phyloP scores from a whole-genome alignment of 164 flowering plant genomes.

The Vitis rupestris region DNA sequence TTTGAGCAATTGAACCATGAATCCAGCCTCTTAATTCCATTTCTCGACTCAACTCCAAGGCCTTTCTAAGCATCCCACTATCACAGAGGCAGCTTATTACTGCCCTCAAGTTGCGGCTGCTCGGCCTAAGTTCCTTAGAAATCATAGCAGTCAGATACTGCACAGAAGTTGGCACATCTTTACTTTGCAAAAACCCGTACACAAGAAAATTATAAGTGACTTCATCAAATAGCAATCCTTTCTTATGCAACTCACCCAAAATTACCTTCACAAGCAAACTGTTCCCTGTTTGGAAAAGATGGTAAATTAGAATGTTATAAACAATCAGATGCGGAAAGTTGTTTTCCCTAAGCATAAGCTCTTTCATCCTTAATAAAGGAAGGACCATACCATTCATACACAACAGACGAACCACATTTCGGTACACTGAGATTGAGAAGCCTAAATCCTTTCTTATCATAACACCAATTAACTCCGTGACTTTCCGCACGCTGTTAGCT shows the following conservation, averaged over 20 bases:
- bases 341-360: conserved; percentile 37
- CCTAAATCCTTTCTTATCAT: conserved; percentile 48
- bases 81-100: conserved; percentile 39
- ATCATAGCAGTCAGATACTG: conserved; percentile 57
- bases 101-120: conserved; percentile 53
- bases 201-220: conserved; percentile 69
- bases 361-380: conserved; percentile 50
- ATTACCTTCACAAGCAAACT: conserved; percentile 25
- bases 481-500: conserved; percentile 34
- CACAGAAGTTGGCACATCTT: conserved; percentile 43
- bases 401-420: conserved; percentile 41
- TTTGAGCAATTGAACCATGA: conserved; percentile 56
- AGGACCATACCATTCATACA: conserved; percentile 40
- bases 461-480: conserved; percentile 44
- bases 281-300: conserved; percentile 38
- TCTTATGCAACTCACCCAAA: conserved; percentile 43
- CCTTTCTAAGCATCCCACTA: conserved; percentile 39
- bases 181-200: conserved; percentile 43
- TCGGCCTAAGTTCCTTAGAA: conserved; percentile 52
- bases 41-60: conserved; percentile 51
- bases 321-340: conserved; percentile 19
- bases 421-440: conserved; percentile 50
- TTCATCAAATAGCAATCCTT: conserved; percentile 43
- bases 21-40: conserved; percentile 67
- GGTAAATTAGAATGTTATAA: conserved; percentile 64